A percentile compares a stretch with the other conserved stretches of the same genome.
Evolutionary conservation across 331 rosid genomes (phyloP).

Genomic region (Quercus tomentella): DNA sequence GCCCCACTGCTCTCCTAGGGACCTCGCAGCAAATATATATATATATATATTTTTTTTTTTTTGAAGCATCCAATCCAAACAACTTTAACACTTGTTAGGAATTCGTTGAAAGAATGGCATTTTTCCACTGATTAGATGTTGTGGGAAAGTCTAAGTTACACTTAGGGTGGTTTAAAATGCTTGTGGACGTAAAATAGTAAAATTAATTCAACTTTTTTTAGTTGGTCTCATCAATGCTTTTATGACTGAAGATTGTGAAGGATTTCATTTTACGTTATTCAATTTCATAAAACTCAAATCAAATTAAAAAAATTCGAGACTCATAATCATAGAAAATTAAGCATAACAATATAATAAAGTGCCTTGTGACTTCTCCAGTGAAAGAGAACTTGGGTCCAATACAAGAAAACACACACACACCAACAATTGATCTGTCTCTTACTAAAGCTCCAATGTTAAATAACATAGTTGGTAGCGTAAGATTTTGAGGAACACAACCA

Average conservation of each 20-base stretch:
- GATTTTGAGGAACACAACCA: no score
- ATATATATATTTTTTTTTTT: no score
- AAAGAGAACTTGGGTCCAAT: no score
- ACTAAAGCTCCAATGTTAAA: no score
- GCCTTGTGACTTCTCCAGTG: no score
- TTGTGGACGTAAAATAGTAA: background rate
- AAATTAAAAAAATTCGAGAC: no score
- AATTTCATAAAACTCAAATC: background rate
- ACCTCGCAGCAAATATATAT: background rate
- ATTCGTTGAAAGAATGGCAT: background rate
- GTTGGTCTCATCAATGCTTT: background rate
- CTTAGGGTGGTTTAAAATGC: background rate
- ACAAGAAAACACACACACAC: no score
- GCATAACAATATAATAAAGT: no score
- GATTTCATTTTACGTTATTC: background rate
- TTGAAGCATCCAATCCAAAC: conserved; percentile 1
- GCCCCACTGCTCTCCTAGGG: background rate
- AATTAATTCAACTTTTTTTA: background rate
- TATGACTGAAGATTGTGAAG: background rate
- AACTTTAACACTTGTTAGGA: conserved; percentile 3
- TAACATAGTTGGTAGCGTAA: no score
- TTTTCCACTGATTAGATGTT: background rate
- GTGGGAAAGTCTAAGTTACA: background rate
- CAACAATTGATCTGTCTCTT: no score
- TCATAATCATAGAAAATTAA: no score